Conservation (phyloP, 2,329 filamentous ascomycete genomes). For the Xenoacremonium recifei region DNA sequence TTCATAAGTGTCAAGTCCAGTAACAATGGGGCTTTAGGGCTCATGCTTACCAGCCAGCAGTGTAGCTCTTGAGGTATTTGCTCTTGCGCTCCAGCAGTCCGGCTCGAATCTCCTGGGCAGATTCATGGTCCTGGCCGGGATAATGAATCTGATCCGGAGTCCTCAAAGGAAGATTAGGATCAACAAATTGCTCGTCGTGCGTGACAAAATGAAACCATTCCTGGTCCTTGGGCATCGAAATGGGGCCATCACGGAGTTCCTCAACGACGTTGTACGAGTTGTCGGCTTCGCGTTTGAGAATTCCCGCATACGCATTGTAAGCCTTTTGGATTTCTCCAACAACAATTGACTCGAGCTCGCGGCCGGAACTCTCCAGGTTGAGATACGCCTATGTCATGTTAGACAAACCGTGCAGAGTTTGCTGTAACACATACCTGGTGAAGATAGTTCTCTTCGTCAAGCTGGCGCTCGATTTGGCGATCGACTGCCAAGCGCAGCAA, state of each 20-base stretch:
- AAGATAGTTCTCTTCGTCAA: slow-evolving; percentile 96
- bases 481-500: slow-evolving; percentile 84
- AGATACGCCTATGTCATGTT: slow-evolving; percentile 69
- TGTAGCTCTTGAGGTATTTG: slow-evolving; percentile 98
- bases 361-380: slow-evolving; percentile 89
- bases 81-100: slow-evolving; percentile 96
- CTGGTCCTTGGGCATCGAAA: slow-evolving; percentile 89
- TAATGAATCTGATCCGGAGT: slow-evolving; percentile 83
- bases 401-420: background rate
- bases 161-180: slow-evolving; percentile 77
- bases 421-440: slow-evolving; percentile 62
- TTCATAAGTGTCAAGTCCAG: too few species aligned
- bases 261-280: slow-evolving; percentile 76
- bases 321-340: slow-evolving; percentile 98
- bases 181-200: slow-evolving; percentile 80
- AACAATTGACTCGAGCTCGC: slow-evolving; percentile 93
- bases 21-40: too few species aligned
- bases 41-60: slow-evolving; percentile 89
- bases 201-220: slow-evolving; percentile 87
- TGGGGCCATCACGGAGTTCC: slow-evolving; percentile 77
- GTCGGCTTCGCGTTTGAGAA: slow-evolving; percentile 88
- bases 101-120: slow-evolving; percentile 79
- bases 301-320: slow-evolving; percentile 89
- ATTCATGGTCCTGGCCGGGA: slow-evolving; percentile 82
- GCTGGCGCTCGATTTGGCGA: slow-evolving; percentile 84